A percentile compares a stretch with the other conserved stretches of the same genome.
These are phyloP conservation scores for Oidiodendron maius DNA, from an alignment of 495 filamentous ascomycete genomes.

Conservation along the genomic window DNA sequence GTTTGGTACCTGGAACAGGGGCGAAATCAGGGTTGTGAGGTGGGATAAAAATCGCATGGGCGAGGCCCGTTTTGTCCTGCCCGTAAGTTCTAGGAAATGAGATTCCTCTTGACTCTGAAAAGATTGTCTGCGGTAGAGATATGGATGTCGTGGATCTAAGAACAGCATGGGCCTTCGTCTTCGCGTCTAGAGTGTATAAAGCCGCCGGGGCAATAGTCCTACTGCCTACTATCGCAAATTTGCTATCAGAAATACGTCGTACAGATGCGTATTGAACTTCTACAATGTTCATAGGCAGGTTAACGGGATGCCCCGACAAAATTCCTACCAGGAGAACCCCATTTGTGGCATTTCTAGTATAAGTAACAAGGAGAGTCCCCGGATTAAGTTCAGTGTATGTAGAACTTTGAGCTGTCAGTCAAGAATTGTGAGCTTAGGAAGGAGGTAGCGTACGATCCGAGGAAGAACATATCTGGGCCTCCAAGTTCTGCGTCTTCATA, in stretches of 20 bases:
- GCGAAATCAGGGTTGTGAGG: conserved; percentile 37
- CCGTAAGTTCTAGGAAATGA: conserved; percentile 28
- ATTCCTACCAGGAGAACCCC: conserved; percentile 7
- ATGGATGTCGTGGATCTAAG: conserved; percentile 7
- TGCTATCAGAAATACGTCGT: conserved; percentile 1
- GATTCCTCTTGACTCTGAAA: conserved; percentile 30
- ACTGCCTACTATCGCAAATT: conserved; percentile 6
- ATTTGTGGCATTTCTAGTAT: conserved; percentile 6
- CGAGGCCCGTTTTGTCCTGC: conserved; percentile 9
- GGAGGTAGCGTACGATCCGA: conserved; percentile 9
- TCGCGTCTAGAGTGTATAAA: conserved; percentile 10
- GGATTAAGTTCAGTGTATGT: background rate
- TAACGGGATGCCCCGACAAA: background rate
- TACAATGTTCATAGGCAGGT: background rate
- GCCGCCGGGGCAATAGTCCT: background rate
- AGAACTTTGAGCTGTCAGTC: background rate
- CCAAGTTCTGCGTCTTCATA: conserved; percentile 9
- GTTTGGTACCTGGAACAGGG: conserved; percentile 23
- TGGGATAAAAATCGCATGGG: conserved; percentile 38
- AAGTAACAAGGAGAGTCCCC: conserved; percentile 1
- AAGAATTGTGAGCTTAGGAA: background rate
- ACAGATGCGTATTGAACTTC: background rate
- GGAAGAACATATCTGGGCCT: background rate
- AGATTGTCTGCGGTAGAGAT: conserved; percentile 19
- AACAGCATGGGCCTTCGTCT: conserved; percentile 5